Percentiles rank a stretch among this genome's conserved stretches.
Evolutionary conservation across 306 rosid species (phyloP).

Genomic region (Vigna nakashimae): DNA sequence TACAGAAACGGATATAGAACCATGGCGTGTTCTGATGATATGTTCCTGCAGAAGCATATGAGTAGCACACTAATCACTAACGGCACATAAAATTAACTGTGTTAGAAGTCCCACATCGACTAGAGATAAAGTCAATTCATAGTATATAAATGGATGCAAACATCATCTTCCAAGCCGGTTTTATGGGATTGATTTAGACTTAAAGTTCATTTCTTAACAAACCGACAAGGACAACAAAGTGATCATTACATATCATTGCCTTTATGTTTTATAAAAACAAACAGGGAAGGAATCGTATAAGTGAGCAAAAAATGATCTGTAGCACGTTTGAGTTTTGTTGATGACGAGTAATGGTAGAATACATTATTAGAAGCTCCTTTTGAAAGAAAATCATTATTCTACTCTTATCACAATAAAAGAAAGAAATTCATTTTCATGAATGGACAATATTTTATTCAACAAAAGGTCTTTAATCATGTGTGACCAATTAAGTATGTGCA

Average conservation of each 20-base stretch:
- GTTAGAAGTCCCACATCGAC: no score
- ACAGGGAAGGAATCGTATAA: background rate
- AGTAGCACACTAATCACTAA: constrained; percentile 34
- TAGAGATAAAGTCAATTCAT: no score
- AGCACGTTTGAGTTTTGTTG: constrained; percentile 6
- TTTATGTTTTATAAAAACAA: background rate
- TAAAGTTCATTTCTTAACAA: no score
- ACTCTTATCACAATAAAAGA: background rate
- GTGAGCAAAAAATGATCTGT: background rate
- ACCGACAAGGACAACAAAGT: background rate
- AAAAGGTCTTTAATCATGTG: background rate
- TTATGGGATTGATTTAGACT: no score
- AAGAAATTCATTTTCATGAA: background rate
- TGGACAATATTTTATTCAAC: background rate
- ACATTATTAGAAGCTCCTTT: background rate
- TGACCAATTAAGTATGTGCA: constrained; percentile 20
- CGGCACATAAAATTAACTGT: constrained; percentile 27
- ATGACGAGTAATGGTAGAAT: background rate
- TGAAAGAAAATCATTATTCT: background rate
- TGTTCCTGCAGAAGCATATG: constrained; percentile 73
- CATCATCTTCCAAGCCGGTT: no score
- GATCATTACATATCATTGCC: background rate
- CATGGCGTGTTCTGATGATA: constrained; percentile 71
- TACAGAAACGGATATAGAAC: constrained; percentile 79
- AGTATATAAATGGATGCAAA: no score